Evolutionary conservation across 2,329 filamentous ascomycete species (phyloP), one percentile per base, ranked within the genome.

Genomic region (Ascosphaera aggregata): DNA sequence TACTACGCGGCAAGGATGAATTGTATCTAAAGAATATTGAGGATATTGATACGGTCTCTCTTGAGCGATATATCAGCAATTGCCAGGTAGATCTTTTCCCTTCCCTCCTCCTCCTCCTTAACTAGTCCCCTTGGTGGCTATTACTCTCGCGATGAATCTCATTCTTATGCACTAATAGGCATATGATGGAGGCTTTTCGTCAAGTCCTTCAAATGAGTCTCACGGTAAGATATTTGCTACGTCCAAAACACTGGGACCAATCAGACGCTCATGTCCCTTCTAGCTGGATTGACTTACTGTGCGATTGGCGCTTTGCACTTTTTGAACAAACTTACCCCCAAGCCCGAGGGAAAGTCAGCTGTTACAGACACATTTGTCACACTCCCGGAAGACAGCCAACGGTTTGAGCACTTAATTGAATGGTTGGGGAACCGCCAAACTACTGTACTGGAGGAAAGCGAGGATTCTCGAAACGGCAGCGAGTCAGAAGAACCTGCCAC

Each of bases 201-300:
- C 91, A 53, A 73, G 71, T 27, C 73, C 76, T 0, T 73, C 73
- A 43, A 76, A 84, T 43, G 85, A 94, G 59, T 76, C 82, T 24
- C 84, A 94, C 51, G 79, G 76, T 80, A 64, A 37, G 66, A 47
- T 38, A 40, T 37, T 17, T 47, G 43, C 43, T 32, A 20, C 20
- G 39, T 36, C 17, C 30, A 38, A 19, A 30, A 32, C 38, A 38
- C 9, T 4, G 18, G n/a, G 11, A 8, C 16, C 16, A n/a, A 19
- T 27, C 35, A 41, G 18, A 34, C 38, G 32, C 37, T 36, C 20
- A 18, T 38, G 20, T 38, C 37, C 18, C 37, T 42, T 42, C 20
- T 44, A 84, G 80, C 81, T 47, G 89, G 89, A 16, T 86, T 92
- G 54, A 84, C 81, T 8, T 94, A 85, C 61, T 94, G 84, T 55